These are phyloP conservation scores for Cyclotella cryptica DNA, from an alignment of 108 stramenopile species.

Conservation along the genomic window DNA sequence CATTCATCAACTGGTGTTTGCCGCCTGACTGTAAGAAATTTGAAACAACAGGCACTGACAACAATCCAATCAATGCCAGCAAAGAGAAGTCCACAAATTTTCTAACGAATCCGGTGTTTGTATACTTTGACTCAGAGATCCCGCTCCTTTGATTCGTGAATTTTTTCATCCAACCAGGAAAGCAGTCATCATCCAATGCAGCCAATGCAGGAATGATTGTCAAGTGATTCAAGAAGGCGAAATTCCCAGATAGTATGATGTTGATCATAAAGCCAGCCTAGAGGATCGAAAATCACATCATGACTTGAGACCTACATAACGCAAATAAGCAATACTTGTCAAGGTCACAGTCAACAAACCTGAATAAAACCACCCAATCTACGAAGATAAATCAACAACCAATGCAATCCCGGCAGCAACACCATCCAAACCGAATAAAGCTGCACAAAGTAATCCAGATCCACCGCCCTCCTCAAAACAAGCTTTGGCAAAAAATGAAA, in stretches of 20 bases:
- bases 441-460: constrained; percentile 81
- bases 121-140: background rate
- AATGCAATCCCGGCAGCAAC: constrained; percentile 48
- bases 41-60: constrained; percentile 62
- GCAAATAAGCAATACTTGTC: too few relatives aligned
- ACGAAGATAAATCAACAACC: constrained; percentile 39
- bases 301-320: background rate
- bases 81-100: constrained; percentile 37
- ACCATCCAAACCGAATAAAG: constrained; percentile 77
- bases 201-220: constrained; percentile 81
- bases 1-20: constrained; percentile 72
- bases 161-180: constrained; percentile 36
- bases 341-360: constrained; percentile 7
- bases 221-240: constrained; percentile 83
- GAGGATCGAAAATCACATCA: background rate
- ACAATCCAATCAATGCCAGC: constrained; percentile 43
- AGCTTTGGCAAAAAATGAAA: constrained; percentile 74
- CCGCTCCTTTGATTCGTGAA: constrained; percentile 8
- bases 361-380: constrained; percentile 62
- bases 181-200: constrained; percentile 76
- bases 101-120: constrained; percentile 22
- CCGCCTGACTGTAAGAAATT: constrained; percentile 58
- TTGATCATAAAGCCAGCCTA: constrained; percentile 67
- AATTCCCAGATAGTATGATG: constrained; percentile 81
- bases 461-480: constrained; percentile 55